Percentiles rank a stretch among this genome's conserved stretches.
These are phyloP conservation scores for Murraya paniculata DNA, from an alignment of 345 rosid species.

Conservation along the genomic window DNA sequence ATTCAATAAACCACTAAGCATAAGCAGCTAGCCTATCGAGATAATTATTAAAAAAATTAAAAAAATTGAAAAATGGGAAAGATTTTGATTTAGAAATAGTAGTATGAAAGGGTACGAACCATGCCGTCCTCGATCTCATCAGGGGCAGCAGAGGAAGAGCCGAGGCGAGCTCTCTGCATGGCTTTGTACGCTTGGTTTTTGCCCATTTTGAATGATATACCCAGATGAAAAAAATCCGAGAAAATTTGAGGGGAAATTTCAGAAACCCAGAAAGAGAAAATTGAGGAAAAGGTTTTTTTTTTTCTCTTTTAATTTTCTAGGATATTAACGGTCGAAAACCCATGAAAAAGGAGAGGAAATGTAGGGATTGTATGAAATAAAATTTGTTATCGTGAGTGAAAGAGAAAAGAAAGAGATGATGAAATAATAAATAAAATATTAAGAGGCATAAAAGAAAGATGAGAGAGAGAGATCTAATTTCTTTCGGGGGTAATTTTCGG, in stretches of 20 bases:
- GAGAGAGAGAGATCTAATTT: background rate
- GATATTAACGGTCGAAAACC: slow-evolving; percentile 16
- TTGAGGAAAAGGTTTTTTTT: background rate
- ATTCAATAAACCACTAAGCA: background rate
- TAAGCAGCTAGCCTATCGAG: background rate
- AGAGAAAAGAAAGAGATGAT: background rate
- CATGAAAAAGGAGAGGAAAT: background rate
- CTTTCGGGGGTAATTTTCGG: background rate
- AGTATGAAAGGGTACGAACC: slow-evolving; percentile 94
- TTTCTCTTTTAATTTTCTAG: background rate
- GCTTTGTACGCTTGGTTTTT: slow-evolving; percentile 99
- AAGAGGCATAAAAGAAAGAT: no score
- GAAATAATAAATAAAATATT: background rate
- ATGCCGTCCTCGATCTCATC: slow-evolving; percentile 97
- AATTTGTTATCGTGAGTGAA: no score
- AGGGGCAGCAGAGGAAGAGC: slow-evolving; percentile 78
- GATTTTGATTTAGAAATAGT: background rate
- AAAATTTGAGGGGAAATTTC: background rate
- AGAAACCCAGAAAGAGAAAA: background rate
- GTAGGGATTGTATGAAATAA: background rate
- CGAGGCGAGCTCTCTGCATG: slow-evolving; percentile 93
- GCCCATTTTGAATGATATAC: slow-evolving; percentile 56
- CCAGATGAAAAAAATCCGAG: slow-evolving; percentile 5
- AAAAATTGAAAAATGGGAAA: background rate
- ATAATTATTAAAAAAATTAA: background rate